Evolutionary conservation across 1,139 yeast genomes (phyloP).

Genomic region (Sugiyamaella pinicola): DNA sequence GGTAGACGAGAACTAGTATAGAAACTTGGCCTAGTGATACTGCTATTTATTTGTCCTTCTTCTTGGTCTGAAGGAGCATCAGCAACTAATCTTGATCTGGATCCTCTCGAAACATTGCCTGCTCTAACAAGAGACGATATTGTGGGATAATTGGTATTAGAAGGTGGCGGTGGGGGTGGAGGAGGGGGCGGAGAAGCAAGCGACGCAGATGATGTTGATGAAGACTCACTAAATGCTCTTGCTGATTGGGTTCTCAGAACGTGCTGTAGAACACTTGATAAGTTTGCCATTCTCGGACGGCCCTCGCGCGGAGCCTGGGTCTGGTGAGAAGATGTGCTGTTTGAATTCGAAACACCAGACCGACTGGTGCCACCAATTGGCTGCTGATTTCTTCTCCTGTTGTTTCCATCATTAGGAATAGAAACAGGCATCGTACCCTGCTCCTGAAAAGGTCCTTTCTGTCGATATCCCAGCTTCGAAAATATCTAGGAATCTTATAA

Average conservation of each 20-base stretch:
- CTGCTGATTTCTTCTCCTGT: constrained; percentile 1
- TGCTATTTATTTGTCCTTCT: not conserved
- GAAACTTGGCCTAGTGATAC: not conserved
- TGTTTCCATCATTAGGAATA: constrained; percentile 6
- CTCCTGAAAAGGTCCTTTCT: not conserved
- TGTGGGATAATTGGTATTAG: not conserved
- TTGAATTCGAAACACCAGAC: too few relatives aligned
- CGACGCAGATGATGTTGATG: not conserved
- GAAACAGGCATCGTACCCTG: constrained; percentile 8
- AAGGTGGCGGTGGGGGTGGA: not conserved
- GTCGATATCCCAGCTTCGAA: not conserved
- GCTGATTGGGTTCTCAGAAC: constrained; percentile 14
- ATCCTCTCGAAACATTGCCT: constrained; percentile 10
- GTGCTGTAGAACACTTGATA: constrained; percentile 7
- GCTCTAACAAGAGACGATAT: constrained; percentile 11
- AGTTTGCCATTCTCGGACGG: not conserved
- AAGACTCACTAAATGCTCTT: not conserved
- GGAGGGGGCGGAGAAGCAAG: not conserved
- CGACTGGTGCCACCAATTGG: not conserved
- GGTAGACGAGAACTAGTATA: not conserved
- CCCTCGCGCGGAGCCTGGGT: not conserved
- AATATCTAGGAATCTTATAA: too few relatives aligned
- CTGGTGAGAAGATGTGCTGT: not conserved
- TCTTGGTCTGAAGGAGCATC: not conserved
- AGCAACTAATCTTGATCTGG: not conserved